Conservation (phyloP, 2,329 filamentous ascomycete species). For the Ascochyta koolunga region DNA sequence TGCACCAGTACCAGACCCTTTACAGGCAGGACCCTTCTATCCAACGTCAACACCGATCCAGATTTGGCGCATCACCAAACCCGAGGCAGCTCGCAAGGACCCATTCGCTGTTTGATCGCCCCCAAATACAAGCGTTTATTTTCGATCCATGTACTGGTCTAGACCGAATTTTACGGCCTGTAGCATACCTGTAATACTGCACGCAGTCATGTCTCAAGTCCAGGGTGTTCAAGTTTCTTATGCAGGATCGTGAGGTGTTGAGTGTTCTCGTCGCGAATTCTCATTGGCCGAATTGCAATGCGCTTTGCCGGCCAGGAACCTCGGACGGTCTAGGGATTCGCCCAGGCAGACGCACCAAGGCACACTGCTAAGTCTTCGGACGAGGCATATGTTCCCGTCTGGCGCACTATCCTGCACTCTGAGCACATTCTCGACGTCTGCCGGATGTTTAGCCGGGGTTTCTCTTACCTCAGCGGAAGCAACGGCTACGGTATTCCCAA, state of each 20-base stretch:
- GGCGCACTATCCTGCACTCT: constrained; percentile 24
- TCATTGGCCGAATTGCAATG: constrained; percentile 28
- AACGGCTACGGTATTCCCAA: constrained; percentile 21
- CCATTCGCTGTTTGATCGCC: constrained; percentile 35
- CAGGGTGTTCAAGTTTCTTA: constrained; percentile 16
- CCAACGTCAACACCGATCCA: constrained; percentile 64
- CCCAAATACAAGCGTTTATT: constrained; percentile 7
- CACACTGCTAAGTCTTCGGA: constrained; percentile 7
- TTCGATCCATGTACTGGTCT: constrained; percentile 25
- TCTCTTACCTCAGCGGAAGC: constrained; percentile 31
- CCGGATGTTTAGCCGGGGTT: constrained; percentile 21
- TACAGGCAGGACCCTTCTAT: constrained; percentile 70
- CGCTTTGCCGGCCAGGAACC: neutral
- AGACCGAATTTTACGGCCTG: constrained; percentile 22
- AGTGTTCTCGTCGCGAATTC: constrained; percentile 18
- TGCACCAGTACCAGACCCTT: constrained; percentile 36
- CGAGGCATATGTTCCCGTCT: constrained; percentile 21
- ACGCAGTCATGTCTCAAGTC: constrained; percentile 25
- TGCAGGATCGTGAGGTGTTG: constrained; percentile 22
- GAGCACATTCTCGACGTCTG: constrained; percentile 22
- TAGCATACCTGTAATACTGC: constrained; percentile 24
- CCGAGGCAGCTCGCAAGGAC: constrained; percentile 22
- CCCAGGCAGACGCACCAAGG: constrained; percentile 20
- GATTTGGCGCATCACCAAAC: constrained; percentile 56
- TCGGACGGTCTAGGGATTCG: constrained; percentile 8